A percentile compares a stretch with the other conserved stretches of the same genome.
Evolutionary conservation across 2,329 filamentous ascomycete genomes (phyloP).

Genomic region (Penicillium palitans): DNA sequence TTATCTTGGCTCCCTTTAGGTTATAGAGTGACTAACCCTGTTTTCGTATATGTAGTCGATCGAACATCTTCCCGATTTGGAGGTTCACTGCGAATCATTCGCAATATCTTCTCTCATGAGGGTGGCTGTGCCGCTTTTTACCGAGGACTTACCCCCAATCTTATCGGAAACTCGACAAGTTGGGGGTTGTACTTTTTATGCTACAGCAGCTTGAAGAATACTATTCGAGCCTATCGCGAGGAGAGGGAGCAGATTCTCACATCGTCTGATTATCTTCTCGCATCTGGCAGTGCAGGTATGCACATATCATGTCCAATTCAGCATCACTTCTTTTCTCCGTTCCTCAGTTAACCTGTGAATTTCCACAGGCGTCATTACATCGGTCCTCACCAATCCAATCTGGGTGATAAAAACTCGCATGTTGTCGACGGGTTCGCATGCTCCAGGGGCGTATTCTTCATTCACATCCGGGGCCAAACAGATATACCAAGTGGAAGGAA

Average conservation of each 20-base stretch:
- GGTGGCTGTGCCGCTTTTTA: constrained; percentile 71
- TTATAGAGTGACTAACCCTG: neutral
- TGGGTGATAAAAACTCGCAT: constrained; percentile 99
- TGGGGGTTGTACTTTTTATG: constrained; percentile 93
- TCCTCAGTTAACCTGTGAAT: constrained; percentile 2
- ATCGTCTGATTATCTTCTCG: constrained; percentile 74
- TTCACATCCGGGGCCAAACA: constrained; percentile 69
- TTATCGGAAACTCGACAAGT: constrained; percentile 83
- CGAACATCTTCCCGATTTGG: constrained; percentile 51
- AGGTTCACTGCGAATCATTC: constrained; percentile 55
- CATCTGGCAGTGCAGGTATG: constrained; percentile 64
- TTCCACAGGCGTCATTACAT: constrained; percentile 65
- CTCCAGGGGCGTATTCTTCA: constrained; percentile 75
- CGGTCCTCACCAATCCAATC: constrained; percentile 85
- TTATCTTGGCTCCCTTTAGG: neutral
- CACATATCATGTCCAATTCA: neutral
- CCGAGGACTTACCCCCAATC: constrained; percentile 83
- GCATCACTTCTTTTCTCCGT: neutral
- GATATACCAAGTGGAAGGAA: constrained; percentile 70
- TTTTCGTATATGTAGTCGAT: constrained; percentile 45
- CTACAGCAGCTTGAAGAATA: constrained; percentile 61
- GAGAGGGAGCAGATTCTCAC: constrained; percentile 46
- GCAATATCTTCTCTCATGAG: constrained; percentile 55
- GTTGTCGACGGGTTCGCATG: constrained; percentile 76
- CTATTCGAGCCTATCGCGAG: constrained; percentile 47